Percentiles rank a stretch among this genome's conserved stretches.
Evolutionary conservation across 345 rosid species (phyloP).

Genomic region (Excoecaria cochinchinensis): DNA sequence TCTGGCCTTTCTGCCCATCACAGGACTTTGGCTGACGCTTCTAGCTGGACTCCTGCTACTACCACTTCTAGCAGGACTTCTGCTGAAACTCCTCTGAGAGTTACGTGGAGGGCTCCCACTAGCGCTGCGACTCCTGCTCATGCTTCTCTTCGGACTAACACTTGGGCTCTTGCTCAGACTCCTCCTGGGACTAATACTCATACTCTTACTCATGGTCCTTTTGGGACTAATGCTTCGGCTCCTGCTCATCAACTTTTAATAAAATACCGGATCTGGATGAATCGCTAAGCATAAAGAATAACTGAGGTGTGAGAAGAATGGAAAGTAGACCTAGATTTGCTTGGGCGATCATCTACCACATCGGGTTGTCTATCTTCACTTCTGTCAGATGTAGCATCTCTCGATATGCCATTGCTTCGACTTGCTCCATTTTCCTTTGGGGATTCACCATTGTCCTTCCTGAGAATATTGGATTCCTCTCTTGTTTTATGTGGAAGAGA

Average conservation of each 20-base stretch:
- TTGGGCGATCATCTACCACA: slow-evolving; percentile 72
- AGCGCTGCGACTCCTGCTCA: slow-evolving; percentile 37
- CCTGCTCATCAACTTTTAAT: slow-evolving; percentile 71
- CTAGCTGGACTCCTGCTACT: slow-evolving; percentile 52
- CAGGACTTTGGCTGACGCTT: slow-evolving; percentile 57
- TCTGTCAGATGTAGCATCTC: slow-evolving; percentile 46
- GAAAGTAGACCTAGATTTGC: slow-evolving; percentile 83
- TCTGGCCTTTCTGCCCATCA: slow-evolving; percentile 35
- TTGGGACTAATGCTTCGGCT: slow-evolving; percentile 88
- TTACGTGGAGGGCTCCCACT: slow-evolving; percentile 34
- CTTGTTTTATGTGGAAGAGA: slow-evolving; percentile 37
- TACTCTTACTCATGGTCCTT: slow-evolving; percentile 74
- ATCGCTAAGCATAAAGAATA: slow-evolving; percentile 41
- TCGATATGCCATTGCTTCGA: slow-evolving; percentile 48
- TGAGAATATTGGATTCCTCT: slow-evolving; percentile 44
- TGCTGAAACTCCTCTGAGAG: slow-evolving; percentile 40
- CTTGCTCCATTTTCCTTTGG: slow-evolving; percentile 66
- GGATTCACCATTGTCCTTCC: slow-evolving; percentile 45
- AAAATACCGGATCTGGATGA: slow-evolving; percentile 44
- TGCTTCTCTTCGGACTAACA: slow-evolving; percentile 46
- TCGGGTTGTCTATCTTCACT: slow-evolving; percentile 76
- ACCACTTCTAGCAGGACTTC: slow-evolving; percentile 43
- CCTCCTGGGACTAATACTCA: slow-evolving; percentile 75
- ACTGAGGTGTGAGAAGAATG: slow-evolving; percentile 39
- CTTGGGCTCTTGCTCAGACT: slow-evolving; percentile 68